Base-by-base conservation (phyloP, 1,284 basidiomycete genomes). In the Porogramme epimiltina region DNA sequence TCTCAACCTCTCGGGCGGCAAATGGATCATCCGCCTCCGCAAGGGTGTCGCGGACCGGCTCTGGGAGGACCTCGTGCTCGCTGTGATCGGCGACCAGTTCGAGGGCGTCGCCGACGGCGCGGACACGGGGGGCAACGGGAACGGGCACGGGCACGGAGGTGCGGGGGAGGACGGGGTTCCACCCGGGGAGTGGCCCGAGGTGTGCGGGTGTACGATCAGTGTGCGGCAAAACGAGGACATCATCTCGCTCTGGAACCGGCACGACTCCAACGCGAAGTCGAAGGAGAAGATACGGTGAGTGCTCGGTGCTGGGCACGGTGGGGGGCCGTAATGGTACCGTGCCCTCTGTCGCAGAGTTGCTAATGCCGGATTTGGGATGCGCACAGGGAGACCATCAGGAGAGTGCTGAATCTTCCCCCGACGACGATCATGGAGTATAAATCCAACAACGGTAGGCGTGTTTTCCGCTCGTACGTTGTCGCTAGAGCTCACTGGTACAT, bases 11-110 rank as follows among this genome's bases (percentile, higher is more conserved):
- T 69, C 81, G n/a, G 92, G 92, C 24, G 92, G 92, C n/a, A 94
- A 94, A 72, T 95, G 92, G 91, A 91, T 91, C 56, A 83, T 95
- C 55, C 87, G 93, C 55, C 78, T 95, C 44, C 83, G 83, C 65
- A 93, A 93, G 65, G 90, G 91, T 37, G 76, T 91, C 41, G 82
- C 88, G 6, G 90, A 93, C 69, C 81, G 88, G 20, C 70, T 93
- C 46, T 93, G 90, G 90, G 90, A 92, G 69, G 87, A 89, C 63
- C 78, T 92, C 42, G 81, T 91, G 25, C 74, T 90, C 55, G 88
- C 87, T 19, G 76, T 91, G 48, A 79, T 91, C 51, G 90, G 90
- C 2, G 90, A 91, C 66, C 84, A 89, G 68, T 92, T 91, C 59
- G 82, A 85, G 51, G 81, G 82, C 36, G 77, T 75, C 19, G 61